These are phyloP conservation scores for Aspergillus latus DNA, from an alignment of 2,329 filamentous ascomycete species.

Conservation along the genomic window DNA sequence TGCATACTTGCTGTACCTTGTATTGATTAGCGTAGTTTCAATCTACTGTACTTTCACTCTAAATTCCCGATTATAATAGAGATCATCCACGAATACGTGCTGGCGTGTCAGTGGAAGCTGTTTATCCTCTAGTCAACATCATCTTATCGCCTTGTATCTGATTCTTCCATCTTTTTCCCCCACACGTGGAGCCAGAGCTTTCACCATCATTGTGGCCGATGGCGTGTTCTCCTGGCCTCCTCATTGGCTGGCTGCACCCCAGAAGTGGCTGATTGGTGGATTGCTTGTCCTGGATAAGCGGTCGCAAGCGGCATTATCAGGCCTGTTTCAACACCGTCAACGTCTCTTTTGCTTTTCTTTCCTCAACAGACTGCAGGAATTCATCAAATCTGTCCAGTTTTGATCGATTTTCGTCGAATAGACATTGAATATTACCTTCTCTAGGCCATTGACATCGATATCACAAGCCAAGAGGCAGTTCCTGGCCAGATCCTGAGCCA, in stretches of 20 bases:
- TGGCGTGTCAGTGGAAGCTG: too few species aligned
- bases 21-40: too few species aligned
- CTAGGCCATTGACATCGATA: neutral
- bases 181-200: conserved; percentile 24
- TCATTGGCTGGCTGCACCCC: conserved; percentile 25
- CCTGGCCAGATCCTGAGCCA: conserved; percentile 2
- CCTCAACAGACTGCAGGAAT: neutral
- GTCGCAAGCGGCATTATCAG: conserved; percentile 15
- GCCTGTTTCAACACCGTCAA: neutral
- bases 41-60: too few species aligned
- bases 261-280: conserved; percentile 11
- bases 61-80: too few species aligned
- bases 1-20: too few species aligned
- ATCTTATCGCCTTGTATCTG: too few species aligned
- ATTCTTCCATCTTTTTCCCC: neutral
- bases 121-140: too few species aligned
- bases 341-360: neutral
- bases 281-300: conserved; percentile 2
- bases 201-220: conserved; percentile 35
- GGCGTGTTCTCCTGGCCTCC: conserved; percentile 29
- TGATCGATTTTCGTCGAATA: neutral
- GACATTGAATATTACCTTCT: too few species aligned
- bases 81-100: too few species aligned
- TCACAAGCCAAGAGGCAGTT: neutral
- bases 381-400: neutral